A percentile compares a stretch with the other conserved stretches of the same genome.
These are phyloP conservation scores for Lichtheimia ramosa DNA, from an alignment of 371 early-diverging fungal genomes.

Conservation along the genomic window DNA sequence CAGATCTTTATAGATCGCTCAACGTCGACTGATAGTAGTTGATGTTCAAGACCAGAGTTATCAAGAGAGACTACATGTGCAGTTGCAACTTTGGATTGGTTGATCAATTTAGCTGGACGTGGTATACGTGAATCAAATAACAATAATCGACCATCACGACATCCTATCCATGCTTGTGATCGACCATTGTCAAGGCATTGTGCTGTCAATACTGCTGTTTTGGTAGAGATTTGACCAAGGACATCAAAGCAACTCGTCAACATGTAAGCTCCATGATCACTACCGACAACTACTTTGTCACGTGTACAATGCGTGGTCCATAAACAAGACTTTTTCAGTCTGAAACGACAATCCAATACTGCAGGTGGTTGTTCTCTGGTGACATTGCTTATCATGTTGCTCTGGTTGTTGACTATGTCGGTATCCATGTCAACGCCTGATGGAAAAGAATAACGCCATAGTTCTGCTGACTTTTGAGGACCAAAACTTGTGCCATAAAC, in stretches of 20 bases:
- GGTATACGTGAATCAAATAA: slow-evolving; percentile 9
- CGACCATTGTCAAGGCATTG: slow-evolving; percentile 4
- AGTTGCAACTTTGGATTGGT: slow-evolving; percentile 17
- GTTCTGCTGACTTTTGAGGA: neutral
- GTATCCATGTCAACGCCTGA: neutral
- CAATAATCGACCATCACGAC: slow-evolving; percentile 20
- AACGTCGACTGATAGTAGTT: slow-evolving; percentile 16
- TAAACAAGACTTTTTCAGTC: slow-evolving; percentile 18
- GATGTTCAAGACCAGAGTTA: neutral
- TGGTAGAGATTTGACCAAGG: neutral
- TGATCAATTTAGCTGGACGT: neutral
- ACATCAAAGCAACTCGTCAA: slow-evolving; percentile 8
- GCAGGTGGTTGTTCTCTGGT: slow-evolving; percentile 4
- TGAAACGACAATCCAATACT: neutral
- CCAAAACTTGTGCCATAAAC: slow-evolving; percentile 3
- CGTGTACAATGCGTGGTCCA: slow-evolving; percentile 8
- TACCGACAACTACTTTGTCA: slow-evolving; percentile 15
- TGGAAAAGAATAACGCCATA: slow-evolving; percentile 3
- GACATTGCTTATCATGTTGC: neutral
- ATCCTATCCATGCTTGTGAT: slow-evolving; percentile 17
- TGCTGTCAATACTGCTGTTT: slow-evolving; percentile 21
- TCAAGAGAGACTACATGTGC: slow-evolving; percentile 16
- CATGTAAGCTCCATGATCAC: slow-evolving; percentile 19
- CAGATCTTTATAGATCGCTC: slow-evolving; percentile 26
- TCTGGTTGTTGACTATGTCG: slow-evolving; percentile 2